Evolutionary conservation across 305 asterid genomes (phyloP).

Genomic region (Ajuga reptans): DNA sequence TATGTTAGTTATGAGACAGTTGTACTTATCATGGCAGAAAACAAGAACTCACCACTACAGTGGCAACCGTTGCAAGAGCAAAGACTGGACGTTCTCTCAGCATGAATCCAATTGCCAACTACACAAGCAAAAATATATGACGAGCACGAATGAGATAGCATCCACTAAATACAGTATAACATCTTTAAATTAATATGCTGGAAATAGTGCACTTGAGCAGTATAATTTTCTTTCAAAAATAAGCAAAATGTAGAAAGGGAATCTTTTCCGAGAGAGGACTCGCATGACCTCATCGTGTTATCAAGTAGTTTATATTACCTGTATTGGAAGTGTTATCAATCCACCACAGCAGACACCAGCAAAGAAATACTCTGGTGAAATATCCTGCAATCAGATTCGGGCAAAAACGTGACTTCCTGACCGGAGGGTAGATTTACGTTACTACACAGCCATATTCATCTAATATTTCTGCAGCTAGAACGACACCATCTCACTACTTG

Average conservation of each 20-base stretch:
- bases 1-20: neutral
- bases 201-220: too few relatives aligned
- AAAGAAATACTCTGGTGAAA: conserved; percentile 79
- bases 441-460: neutral
- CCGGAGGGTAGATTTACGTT: neutral
- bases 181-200: neutral
- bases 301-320: conserved; percentile 36
- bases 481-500: neutral
- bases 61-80: conserved; percentile 78
- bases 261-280: too few relatives aligned
- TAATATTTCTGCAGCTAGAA: neutral
- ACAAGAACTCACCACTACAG: conserved; percentile 52
- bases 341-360: conserved; percentile 94
- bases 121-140: conserved; percentile 10
- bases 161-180: neutral
- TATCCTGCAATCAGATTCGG: conserved; percentile 41
- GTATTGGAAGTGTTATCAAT: conserved; percentile 71
- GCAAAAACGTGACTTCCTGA: neutral
- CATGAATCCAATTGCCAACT: conserved; percentile 73
- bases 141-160: conserved; percentile 10
- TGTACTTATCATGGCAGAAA: neutral
- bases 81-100: conserved; percentile 69
- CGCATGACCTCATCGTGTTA: neutral
- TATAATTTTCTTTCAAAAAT: too few relatives aligned
- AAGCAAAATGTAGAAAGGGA: too few relatives aligned